Base-by-base conservation (phyloP, 1,284 basidiomycete genomes). In the Cystobasidium sp. region DNA sequence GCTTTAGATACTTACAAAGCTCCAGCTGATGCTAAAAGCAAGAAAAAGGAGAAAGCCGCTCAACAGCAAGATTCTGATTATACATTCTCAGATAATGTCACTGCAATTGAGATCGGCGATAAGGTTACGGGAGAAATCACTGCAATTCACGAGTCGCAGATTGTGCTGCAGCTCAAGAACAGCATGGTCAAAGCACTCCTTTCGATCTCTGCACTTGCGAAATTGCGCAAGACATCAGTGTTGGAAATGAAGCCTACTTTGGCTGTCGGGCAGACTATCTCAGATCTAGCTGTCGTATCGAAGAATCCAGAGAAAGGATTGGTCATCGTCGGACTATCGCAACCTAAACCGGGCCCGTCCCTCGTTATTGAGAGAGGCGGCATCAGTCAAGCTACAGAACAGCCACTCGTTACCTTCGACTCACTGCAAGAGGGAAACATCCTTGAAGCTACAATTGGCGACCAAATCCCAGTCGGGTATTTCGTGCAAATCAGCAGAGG, bases 201-300 rank as follows among this genome's bases (percentile, higher is more conserved):
- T 18, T 94, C 94, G 3, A 85, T 96, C 62, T 90, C 90, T 79
- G 92, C 93, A 77, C 85, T 98, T 59, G 93, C 95, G n/a, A 92
- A 92, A 77, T 88, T 90, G 79, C 88, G 92, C 24, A 86, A 85
- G 22, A 83, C 88, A 12, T 86, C 89, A 0, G 84, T 91, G 12
- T 85, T 90, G n/a, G 90, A 92, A 78, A 84, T 97, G 22, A 88
- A 88, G 31, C 83, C 84, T 1, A 83, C 85, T 3, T 84, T 98
- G 62, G 88, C 90, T 79, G 84, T 85, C 49, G 92, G 92, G 18
- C 90, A 94, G 68, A 86, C 86, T 76, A 83, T 99, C 24, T 85
- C 89, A 14, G 89, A 91, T 62, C 85, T 99, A 6, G 88, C 92
- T 3, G 91, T 99, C 20, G 91, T 94, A 31, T 91, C 92, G n/a